Base-by-base conservation (phyloP, 345 rosid genomes). In the Linum trigynum region DNA sequence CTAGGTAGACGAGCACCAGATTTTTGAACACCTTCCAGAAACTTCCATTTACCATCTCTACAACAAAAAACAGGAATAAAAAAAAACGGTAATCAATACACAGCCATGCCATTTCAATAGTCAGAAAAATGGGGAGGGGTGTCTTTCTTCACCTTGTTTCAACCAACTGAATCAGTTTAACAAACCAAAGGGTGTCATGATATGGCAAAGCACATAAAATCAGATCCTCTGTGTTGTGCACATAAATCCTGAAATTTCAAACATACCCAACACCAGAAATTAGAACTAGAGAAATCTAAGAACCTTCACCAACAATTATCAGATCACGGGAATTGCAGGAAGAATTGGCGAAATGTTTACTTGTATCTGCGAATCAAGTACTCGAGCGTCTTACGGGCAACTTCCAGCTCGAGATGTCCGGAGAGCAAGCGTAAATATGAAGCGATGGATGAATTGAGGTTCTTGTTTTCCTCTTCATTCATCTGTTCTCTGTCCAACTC, bases 1-100 rank as follows among this genome's bases (percentile, higher is more conserved):
- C 97, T 84, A 56, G 99, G 96, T 39, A 84, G 91, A 17, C 95
- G 86, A 16, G 97, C 97, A 72, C 97, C 99, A 0, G 96, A 84
- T n/a, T 69, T 80, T 72, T 86, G 86, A 65, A 88, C 91, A 35
- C 86, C 96, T 12, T 87, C 91, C 60, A 90, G 74, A 86, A 90
- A 94, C 55, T 76, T 94, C 97, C 99, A 94, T 79, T 82, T 94
- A 65, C 78, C 80, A 81, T 90, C 86, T 36, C 96, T 90, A 80
- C 67, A 78, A 56, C 57, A 58, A 2, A 56, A 0, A 23, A 40
- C 16, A 1, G 14, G 56, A 76, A 51, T 53, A 9, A 67, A 39
- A 7, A 23, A 59, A 9, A 59, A 0, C 17, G 50, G 63, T 43
- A 63, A 43, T 39, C 39, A 68, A n/a, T 48, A 62, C 36, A 71